A percentile compares a stretch with the other conserved stretches of the same genome.
phyloP scores from a whole-genome alignment of 129 eudicot genomes.

The Lactuca sativa region DNA sequence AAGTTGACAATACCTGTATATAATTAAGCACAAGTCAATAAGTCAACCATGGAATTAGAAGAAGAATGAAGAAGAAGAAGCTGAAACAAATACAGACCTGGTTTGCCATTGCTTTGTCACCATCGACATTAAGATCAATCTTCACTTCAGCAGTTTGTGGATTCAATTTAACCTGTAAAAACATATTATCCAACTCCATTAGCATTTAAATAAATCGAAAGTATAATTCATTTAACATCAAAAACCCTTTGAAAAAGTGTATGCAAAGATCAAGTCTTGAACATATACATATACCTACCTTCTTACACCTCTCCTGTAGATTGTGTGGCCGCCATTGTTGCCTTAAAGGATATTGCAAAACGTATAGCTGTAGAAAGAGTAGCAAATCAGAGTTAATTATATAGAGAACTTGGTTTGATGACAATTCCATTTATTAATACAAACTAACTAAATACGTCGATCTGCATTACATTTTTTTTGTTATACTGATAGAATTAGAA shows the following conservation, averaged over 20 bases:
- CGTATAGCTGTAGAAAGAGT: slow-evolving; percentile 47
- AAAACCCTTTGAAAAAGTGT: neutral
- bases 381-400: neutral
- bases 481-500: neutral
- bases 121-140: slow-evolving; percentile 45
- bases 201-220: slow-evolving; percentile 11
- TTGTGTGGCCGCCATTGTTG: slow-evolving; percentile 85
- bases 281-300: slow-evolving; percentile 37
- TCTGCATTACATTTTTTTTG: neutral
- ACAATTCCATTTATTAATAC: neutral
- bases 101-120: slow-evolving; percentile 43
- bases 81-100: slow-evolving; percentile 52
- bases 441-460: too few relatives aligned
- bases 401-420: neutral
- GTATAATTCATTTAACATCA: neutral
- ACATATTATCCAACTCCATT: slow-evolving; percentile 15
- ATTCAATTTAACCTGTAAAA: slow-evolving; percentile 70
- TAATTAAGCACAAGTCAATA: neutral
- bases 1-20: slow-evolving; percentile 60
- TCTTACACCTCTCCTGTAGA: slow-evolving; percentile 65
- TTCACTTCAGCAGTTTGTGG: slow-evolving; percentile 64
- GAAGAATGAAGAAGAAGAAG: too few relatives aligned
- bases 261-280: neutral
- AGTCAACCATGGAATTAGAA: too few relatives aligned
- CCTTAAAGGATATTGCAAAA: slow-evolving; percentile 79